phyloP scores from a whole-genome alignment of 768 basidiomycete genomes.

The Phanerochaete sordida region DNA sequence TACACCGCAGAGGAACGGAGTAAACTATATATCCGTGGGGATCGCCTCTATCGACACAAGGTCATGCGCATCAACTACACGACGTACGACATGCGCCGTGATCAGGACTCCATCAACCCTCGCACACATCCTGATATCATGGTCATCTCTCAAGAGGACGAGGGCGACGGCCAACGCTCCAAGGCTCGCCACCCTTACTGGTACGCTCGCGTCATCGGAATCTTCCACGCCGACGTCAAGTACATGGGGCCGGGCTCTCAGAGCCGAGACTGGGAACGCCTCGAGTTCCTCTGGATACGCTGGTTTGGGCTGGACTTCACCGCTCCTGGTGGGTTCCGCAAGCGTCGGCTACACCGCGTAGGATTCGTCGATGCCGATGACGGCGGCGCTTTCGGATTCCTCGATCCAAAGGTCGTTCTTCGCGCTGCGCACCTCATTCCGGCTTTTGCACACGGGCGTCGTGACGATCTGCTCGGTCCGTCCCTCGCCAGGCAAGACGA shows the following conservation, averaged over 20 bases:
- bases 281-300: conserved; percentile 37
- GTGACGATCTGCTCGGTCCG: conserved; percentile 9
- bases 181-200: conserved; percentile 21
- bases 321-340: conserved; percentile 23
- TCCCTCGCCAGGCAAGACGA: not conserved
- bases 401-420: conserved; percentile 40
- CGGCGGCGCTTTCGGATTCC: conserved; percentile 37
- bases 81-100: conserved; percentile 37
- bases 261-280: not conserved
- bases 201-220: conserved; percentile 26
- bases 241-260: conserved; percentile 2
- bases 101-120: conserved; percentile 40
- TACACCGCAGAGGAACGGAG: conserved; percentile 17
- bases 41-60: conserved; percentile 29
- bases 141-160: conserved; percentile 14
- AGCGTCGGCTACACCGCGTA: conserved; percentile 31
- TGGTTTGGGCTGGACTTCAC: conserved; percentile 32
- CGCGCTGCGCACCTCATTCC: conserved; percentile 41
- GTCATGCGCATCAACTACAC: conserved; percentile 36
- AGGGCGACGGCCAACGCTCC: not conserved
- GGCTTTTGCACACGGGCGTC: conserved; percentile 27
- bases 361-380: conserved; percentile 33
- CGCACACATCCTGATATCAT: conserved; percentile 32
- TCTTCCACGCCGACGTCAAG: conserved; percentile 27
- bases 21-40: conserved; percentile 12